Conservation (phyloP, 768 basidiomycete species). For the Leucosporidium yakuticum region DNA sequence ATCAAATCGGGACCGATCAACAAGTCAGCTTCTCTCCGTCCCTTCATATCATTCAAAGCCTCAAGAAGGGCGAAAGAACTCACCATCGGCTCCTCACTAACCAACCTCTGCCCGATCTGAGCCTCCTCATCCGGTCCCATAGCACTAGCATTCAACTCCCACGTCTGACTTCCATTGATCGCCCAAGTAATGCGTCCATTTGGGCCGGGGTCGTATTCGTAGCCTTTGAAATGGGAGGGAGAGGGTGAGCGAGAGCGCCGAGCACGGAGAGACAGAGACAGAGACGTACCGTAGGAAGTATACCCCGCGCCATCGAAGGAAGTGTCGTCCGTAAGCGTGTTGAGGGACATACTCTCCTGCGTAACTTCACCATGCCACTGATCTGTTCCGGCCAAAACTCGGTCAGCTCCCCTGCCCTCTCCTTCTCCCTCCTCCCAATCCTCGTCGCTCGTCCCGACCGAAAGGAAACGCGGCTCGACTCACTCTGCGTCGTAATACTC, state of each 20-base stretch:
- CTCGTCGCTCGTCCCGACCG: too few relatives aligned
- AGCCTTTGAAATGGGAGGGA: neutral
- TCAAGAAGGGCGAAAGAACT: neutral
- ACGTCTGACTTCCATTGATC: constrained; percentile 58
- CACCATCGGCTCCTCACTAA: constrained; percentile 81
- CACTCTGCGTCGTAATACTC: constrained; percentile 15
- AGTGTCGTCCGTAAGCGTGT: constrained; percentile 26
- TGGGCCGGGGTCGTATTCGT: neutral
- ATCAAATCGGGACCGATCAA: neutral
- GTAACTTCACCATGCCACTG: constrained; percentile 27
- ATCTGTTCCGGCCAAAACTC: neutral
- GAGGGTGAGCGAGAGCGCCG: neutral
- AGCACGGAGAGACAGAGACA: neutral
- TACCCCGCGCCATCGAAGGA: constrained; percentile 28
- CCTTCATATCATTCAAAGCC: neutral
- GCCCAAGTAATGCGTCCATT: constrained; percentile 76
- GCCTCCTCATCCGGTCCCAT: constrained; percentile 59
- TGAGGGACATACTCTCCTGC: constrained; percentile 29
- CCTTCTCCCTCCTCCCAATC: too few relatives aligned
- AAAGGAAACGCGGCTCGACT: too few relatives aligned
- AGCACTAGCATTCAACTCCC: constrained; percentile 62
- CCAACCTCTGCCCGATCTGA: constrained; percentile 60
- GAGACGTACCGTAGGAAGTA: constrained; percentile 34
- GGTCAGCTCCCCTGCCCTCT: neutral
- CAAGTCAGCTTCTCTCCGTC: neutral